These are phyloP conservation scores for Beauveria sp. DNA, from an alignment of 2,329 filamentous ascomycete species.

Conservation along the genomic window DNA sequence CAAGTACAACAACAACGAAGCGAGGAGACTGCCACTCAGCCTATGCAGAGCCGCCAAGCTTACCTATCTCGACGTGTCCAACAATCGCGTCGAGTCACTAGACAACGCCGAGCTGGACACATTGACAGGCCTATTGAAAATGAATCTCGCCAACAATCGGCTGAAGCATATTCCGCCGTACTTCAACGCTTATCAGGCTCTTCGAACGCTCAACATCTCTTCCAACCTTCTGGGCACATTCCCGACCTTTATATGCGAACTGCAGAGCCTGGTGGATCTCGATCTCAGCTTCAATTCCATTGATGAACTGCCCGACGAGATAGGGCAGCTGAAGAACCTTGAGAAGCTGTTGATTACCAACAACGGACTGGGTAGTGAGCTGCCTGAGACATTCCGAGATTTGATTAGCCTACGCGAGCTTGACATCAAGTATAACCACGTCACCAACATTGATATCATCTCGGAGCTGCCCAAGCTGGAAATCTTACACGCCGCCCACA, in stretches of 20 bases:
- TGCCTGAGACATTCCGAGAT: constrained; percentile 66
- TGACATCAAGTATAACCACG: constrained; percentile 87
- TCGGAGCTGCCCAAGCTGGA: constrained; percentile 80
- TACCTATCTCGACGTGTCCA: constrained; percentile 88
- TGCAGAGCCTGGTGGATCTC: constrained; percentile 80
- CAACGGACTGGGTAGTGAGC: constrained; percentile 71
- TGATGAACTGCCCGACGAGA: constrained; percentile 63
- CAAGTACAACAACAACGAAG: constrained; percentile 93
- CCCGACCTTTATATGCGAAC: constrained; percentile 73
- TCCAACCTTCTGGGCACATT: constrained; percentile 87
- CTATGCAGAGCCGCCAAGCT: constrained; percentile 72
- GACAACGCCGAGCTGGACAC: constrained; percentile 76
- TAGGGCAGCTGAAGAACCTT: constrained; percentile 70
- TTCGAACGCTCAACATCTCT: constrained; percentile 83
- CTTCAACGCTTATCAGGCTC: constrained; percentile 69
- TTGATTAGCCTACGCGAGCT: constrained; percentile 77
- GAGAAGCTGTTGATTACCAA: constrained; percentile 94
- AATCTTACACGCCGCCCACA: constrained; percentile 84
- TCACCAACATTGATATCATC: constrained; percentile 82
- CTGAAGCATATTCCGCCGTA: constrained; percentile 71
- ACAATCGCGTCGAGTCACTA: constrained; percentile 82
- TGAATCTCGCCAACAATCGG: constrained; percentile 91
- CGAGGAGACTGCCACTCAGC: constrained; percentile 75
- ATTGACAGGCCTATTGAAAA: constrained; percentile 69
- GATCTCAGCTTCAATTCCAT: constrained; percentile 97